These are phyloP conservation scores for Pseudopediastrum boryanum DNA, from an alignment of 139 green algal genomes.

Conservation along the genomic window DNA sequence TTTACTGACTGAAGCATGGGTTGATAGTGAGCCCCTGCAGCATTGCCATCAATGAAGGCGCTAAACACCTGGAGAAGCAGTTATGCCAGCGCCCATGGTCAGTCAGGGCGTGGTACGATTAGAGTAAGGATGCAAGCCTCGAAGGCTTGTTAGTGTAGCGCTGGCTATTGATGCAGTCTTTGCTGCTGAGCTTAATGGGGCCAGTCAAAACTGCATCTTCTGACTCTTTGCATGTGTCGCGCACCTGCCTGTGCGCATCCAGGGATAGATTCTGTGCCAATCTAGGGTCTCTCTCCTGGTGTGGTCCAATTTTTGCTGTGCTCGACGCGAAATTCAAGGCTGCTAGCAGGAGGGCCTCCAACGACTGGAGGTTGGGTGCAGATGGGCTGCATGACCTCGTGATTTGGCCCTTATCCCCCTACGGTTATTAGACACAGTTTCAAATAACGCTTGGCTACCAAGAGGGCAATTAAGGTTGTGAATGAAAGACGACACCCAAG, in stretches of 20 bases:
- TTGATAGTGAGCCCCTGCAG: too few relatives aligned
- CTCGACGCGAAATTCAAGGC: conserved; percentile 27
- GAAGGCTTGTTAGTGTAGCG: background rate
- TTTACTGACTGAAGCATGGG: too few relatives aligned
- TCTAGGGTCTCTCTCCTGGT: conserved; percentile 38
- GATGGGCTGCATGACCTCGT: conserved; percentile 39
- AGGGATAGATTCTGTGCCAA: conserved; percentile 56
- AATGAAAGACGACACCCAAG: background rate
- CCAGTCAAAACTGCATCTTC: background rate
- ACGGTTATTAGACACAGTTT: conserved; percentile 24
- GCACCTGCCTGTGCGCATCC: conserved; percentile 53
- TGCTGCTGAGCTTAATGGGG: background rate
- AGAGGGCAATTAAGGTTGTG: background rate
- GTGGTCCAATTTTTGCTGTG: conserved; percentile 39
- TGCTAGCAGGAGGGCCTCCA: conserved; percentile 53
- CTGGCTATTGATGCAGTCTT: background rate
- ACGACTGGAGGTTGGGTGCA: conserved; percentile 51
- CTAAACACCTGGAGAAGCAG: conserved; percentile 39
- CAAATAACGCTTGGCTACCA: too few relatives aligned
- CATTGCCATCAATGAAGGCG: conserved; percentile 50
- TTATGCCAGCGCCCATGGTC: too few relatives aligned
- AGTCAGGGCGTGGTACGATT: background rate
- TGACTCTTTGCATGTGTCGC: too few relatives aligned
- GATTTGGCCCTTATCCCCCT: too few relatives aligned
- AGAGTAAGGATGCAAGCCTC: background rate